Conservation (phyloP, 2,329 filamentous ascomycete genomes). For the Phaeosphaeria sp. region DNA sequence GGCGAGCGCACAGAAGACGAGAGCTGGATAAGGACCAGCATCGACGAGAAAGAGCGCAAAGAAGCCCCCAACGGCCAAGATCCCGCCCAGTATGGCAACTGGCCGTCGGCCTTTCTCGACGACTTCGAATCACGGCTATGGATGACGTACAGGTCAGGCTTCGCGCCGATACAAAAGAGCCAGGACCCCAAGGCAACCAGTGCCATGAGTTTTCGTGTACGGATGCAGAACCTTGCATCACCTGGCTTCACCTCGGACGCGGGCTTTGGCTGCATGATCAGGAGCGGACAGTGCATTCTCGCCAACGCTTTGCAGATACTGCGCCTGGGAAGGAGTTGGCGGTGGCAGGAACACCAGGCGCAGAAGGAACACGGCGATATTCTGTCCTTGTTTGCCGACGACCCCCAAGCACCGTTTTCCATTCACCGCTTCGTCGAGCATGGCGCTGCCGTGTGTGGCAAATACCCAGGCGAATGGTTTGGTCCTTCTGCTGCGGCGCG, state of each 20-base stretch:
- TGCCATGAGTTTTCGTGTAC: slow-evolving; percentile 81
- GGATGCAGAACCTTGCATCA: slow-evolving; percentile 82
- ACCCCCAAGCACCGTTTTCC: slow-evolving; percentile 85
- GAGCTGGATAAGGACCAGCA: slow-evolving; percentile 70
- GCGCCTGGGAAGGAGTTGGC: slow-evolving; percentile 84
- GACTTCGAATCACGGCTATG: slow-evolving; percentile 94
- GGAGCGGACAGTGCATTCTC: slow-evolving; percentile 90
- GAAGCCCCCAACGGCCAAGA: slow-evolving; percentile 44
- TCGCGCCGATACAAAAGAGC: slow-evolving; percentile 80
- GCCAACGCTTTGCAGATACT: slow-evolving; percentile 82
- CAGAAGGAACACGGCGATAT: slow-evolving; percentile 70
- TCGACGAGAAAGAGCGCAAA: slow-evolving; percentile 74
- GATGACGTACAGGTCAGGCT: slow-evolving; percentile 95
- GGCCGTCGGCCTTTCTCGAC: slow-evolving; percentile 84
- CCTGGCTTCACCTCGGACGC: slow-evolving; percentile 89
- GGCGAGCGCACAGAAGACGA: slow-evolving; percentile 43
- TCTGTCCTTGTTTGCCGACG: slow-evolving; percentile 84
- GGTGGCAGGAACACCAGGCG: slow-evolving; percentile 61
- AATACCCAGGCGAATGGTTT: slow-evolving; percentile 98
- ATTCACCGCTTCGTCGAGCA: slow-evolving; percentile 93
- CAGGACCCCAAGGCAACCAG: slow-evolving; percentile 73
- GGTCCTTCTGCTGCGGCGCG: slow-evolving; percentile 94
- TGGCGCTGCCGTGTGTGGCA: slow-evolving; percentile 85
- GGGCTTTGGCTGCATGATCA: slow-evolving; percentile 99
- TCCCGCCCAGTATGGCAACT: slow-evolving; percentile 61